These are phyloP conservation scores for Xylaria longipes DNA, from an alignment of 495 filamentous ascomycete genomes.

Conservation along the genomic window DNA sequence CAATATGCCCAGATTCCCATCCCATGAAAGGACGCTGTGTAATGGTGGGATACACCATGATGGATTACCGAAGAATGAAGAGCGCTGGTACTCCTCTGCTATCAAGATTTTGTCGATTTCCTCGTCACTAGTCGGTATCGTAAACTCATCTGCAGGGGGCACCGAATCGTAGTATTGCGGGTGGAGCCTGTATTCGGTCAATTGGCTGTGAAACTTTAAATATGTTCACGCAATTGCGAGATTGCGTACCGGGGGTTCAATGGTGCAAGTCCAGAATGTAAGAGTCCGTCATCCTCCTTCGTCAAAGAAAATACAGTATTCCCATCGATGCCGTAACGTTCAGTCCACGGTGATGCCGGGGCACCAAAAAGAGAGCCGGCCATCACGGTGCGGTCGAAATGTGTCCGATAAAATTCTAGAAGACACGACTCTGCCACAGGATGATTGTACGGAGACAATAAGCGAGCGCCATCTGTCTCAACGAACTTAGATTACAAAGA, in stretches of 20 bases:
- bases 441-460: not conserved
- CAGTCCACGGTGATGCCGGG: not conserved
- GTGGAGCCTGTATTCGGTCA: not conserved
- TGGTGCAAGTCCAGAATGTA: not conserved
- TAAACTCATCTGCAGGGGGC: not conserved
- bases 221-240: not conserved
- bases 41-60: not conserved
- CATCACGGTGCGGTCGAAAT: not conserved
- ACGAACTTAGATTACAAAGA: not conserved
- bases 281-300: not conserved
- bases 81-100: not conserved
- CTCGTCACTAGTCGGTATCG: not conserved
- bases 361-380: not conserved
- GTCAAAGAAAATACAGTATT: not conserved
- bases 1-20: not conserved
- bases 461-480: not conserved
- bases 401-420: not conserved
- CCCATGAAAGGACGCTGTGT: not conserved
- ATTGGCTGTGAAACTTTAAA: not conserved
- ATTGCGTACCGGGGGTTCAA: not conserved
- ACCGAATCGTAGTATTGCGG: not conserved
- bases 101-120: not conserved
- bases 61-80: not conserved
- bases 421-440: not conserved
- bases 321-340: not conserved